A percentile compares a stretch with the other conserved stretches of the same genome.
phyloP scores from a whole-genome alignment of 768 basidiomycete genomes.

The Hypholoma sublateritium region DNA sequence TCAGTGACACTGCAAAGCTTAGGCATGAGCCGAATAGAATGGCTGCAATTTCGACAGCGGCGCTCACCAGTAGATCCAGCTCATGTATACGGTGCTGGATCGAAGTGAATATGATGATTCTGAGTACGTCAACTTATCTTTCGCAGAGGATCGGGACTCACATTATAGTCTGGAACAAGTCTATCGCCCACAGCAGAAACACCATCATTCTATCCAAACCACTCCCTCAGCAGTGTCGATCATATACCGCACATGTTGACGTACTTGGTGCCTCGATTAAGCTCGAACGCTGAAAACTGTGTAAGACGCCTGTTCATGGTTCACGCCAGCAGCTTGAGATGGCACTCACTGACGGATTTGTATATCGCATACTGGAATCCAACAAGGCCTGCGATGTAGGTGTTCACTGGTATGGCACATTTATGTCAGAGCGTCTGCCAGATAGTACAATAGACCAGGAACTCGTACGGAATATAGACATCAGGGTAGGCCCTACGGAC shows the following conservation, averaged over 20 bases:
- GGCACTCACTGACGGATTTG: constrained; percentile 31
- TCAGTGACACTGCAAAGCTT: constrained; percentile 10
- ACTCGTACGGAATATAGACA: constrained; percentile 23
- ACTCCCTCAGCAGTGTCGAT: not conserved
- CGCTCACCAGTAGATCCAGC: constrained; percentile 24
- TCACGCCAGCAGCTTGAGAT: constrained; percentile 1
- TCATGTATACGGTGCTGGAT: constrained; percentile 26
- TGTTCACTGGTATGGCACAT: constrained; percentile 21
- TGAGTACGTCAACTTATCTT: not conserved
- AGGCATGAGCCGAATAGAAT: not conserved
- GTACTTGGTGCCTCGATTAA: not conserved
- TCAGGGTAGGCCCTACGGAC: constrained; percentile 21
- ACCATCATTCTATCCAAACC: not conserved
- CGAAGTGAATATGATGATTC: not conserved
- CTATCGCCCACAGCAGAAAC: not conserved
- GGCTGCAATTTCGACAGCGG: not conserved
- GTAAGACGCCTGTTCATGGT: not conserved
- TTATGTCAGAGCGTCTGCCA: not conserved
- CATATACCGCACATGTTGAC: not conserved
- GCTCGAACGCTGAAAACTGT: not conserved
- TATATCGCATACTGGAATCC: constrained; percentile 30
- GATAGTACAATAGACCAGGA: not conserved
- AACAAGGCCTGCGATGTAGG: constrained; percentile 25
- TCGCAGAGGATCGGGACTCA: not conserved
- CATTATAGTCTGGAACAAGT: not conserved